Evolutionary conservation across 805 yeast genomes (phyloP).

Genomic region (Metschnikowia lochheadii): DNA sequence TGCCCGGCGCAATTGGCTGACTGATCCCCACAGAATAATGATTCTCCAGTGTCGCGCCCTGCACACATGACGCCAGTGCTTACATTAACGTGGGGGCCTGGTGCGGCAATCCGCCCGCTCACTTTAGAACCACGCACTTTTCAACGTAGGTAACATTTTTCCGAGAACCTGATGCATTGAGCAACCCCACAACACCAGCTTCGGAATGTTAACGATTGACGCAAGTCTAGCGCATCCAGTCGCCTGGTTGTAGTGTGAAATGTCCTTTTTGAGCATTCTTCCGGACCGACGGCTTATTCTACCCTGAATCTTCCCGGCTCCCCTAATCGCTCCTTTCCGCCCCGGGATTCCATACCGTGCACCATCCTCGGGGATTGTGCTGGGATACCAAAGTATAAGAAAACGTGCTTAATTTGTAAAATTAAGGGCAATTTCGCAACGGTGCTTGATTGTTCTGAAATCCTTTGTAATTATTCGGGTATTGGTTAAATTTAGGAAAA

Average conservation of each 20-base stretch:
- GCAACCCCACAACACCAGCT: not conserved
- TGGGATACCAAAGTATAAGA: not conserved
- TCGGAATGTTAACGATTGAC: not conserved
- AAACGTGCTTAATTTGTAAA: not conserved
- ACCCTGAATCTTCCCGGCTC: not conserved
- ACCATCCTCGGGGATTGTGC: not conserved
- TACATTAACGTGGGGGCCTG: not conserved
- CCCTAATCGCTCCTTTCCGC: not conserved
- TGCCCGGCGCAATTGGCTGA: not conserved
- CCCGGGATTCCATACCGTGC: not conserved
- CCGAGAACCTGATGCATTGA: not conserved
- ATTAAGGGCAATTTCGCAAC: not conserved
- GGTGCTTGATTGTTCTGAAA: not conserved
- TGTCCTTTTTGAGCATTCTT: not conserved
- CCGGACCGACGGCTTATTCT: not conserved
- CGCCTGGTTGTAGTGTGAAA: not conserved
- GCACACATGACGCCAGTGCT: not conserved
- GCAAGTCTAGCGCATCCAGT: not conserved
- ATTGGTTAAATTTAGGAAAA: not conserved
- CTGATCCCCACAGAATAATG: slow-evolving; percentile 2
- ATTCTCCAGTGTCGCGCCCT: not conserved
- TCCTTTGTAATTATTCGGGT: not conserved
- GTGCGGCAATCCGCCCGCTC: not conserved
- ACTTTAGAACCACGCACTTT: not conserved
- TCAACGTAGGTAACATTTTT: not conserved